These are phyloP conservation scores for Rhodotorula sphaerocarpa DNA, from an alignment of 768 basidiomycete genomes.

Conservation along the genomic window DNA sequence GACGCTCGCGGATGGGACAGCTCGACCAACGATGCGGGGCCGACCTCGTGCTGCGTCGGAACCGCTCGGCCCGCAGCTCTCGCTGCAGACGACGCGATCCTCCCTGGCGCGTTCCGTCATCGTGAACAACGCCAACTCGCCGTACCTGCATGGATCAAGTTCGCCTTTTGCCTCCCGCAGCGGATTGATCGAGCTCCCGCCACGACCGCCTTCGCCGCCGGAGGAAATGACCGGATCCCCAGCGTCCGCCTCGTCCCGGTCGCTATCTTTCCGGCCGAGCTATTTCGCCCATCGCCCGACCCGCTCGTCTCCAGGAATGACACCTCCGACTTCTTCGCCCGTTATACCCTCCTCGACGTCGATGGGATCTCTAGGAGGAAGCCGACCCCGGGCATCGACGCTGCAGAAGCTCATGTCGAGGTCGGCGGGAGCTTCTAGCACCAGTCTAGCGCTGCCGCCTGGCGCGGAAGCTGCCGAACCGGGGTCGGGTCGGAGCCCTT, in stretches of 20 bases:
- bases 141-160: constrained; percentile 3
- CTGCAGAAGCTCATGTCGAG: constrained; percentile 11
- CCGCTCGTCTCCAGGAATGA: constrained; percentile 7
- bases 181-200: constrained; percentile 25
- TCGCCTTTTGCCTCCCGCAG: constrained; percentile 24
- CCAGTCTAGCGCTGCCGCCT: not conserved
- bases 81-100: too few relatives aligned
- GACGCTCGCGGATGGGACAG: not conserved
- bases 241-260: not conserved
- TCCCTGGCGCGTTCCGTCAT: not conserved
- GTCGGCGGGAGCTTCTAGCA: not conserved
- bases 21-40: not conserved
- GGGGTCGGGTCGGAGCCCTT: constrained; percentile 20
- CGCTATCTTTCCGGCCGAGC: not conserved
- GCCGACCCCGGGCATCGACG: constrained; percentile 16
- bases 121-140: not conserved
- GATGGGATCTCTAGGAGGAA: not conserved
- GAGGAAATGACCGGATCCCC: not conserved
- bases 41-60: constrained; percentile 4
- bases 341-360: constrained; percentile 1
- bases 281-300: constrained; percentile 1
- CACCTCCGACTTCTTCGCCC: constrained; percentile 6
- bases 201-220: not conserved
- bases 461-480: not conserved
- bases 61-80: not conserved